A percentile compares a stretch with the other conserved stretches of the same genome.
Conservation (phyloP, 1,284 basidiomycete species). For the Exobasidium cylindrosporum region DNA sequence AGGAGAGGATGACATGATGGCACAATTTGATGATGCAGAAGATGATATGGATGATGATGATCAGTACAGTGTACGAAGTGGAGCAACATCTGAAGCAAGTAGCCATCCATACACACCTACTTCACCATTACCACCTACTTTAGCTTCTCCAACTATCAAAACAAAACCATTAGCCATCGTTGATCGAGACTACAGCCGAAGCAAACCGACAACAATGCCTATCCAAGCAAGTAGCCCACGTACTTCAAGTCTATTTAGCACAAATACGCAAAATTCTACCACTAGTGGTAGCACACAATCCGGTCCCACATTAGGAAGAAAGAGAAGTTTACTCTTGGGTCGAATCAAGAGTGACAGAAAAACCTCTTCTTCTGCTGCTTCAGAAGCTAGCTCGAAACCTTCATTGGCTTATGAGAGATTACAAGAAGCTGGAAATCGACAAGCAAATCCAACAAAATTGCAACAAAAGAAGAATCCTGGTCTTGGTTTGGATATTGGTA, state of each 20-base stretch:
- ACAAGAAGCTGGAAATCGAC: conserved; percentile 15
- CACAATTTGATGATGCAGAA: conserved; percentile 62
- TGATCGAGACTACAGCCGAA: conserved; percentile 24
- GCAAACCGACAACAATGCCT: neutral
- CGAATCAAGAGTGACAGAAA: conserved; percentile 18
- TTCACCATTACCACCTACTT: conserved; percentile 27
- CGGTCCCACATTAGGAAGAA: conserved; percentile 15
- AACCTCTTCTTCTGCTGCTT: conserved; percentile 13
- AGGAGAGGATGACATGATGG: conserved; percentile 26
- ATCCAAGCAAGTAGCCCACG: conserved; percentile 18
- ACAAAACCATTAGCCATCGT: conserved; percentile 26
- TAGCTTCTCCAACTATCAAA: conserved; percentile 39
- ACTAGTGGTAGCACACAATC: conserved; percentile 24
- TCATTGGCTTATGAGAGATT: conserved; percentile 33
- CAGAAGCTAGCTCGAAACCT: conserved; percentile 16
- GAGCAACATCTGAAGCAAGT: conserved; percentile 27
- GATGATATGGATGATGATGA: conserved; percentile 55
- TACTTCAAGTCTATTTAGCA: conserved; percentile 37
- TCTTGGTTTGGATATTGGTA: conserved; percentile 32
- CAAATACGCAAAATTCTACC: conserved; percentile 7
- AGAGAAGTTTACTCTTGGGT: conserved; percentile 28
- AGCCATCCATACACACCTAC: conserved; percentile 30
- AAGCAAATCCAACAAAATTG: conserved; percentile 23
- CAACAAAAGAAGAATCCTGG: conserved; percentile 44
- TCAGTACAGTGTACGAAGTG: conserved; percentile 27